phyloP scores from a whole-genome alignment of 1,284 basidiomycete species.

The Lignosus rhinocerotis region DNA sequence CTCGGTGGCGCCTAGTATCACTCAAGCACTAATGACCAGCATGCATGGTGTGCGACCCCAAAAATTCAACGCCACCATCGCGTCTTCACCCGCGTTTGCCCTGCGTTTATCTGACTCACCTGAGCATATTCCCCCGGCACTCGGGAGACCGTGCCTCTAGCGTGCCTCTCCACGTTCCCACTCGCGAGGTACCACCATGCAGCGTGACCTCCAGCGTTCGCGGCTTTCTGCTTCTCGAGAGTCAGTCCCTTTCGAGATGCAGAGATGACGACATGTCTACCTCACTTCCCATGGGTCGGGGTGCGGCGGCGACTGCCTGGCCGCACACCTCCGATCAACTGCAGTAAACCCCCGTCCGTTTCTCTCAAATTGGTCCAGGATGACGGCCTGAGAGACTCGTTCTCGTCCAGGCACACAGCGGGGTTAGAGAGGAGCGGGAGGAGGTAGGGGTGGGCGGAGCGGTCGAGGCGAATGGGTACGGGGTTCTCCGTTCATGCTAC shows the following conservation, averaged over 20 bases:
- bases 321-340: background rate
- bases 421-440: background rate
- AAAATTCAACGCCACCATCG: background rate
- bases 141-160: background rate
- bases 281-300: background rate
- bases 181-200: no score
- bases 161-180: background rate
- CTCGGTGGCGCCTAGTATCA: background rate
- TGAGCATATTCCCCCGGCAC: background rate
- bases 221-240: background rate
- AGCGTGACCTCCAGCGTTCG: background rate
- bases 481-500: background rate
- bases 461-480: background rate
- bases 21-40: background rate
- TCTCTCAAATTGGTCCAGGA: background rate
- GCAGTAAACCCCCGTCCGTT: background rate
- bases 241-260: background rate
- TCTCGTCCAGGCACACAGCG: background rate
- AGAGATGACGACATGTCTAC: background rate
- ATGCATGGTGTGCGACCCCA: no score
- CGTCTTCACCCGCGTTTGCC: background rate
- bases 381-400: no score
- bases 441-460: background rate
- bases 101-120: background rate
- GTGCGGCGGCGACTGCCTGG: background rate